Evolutionary conservation across 768 basidiomycete species (phyloP), one percentile per base, ranked within the genome.

Genomic region (Termitomyces bulborhizus): DNA sequence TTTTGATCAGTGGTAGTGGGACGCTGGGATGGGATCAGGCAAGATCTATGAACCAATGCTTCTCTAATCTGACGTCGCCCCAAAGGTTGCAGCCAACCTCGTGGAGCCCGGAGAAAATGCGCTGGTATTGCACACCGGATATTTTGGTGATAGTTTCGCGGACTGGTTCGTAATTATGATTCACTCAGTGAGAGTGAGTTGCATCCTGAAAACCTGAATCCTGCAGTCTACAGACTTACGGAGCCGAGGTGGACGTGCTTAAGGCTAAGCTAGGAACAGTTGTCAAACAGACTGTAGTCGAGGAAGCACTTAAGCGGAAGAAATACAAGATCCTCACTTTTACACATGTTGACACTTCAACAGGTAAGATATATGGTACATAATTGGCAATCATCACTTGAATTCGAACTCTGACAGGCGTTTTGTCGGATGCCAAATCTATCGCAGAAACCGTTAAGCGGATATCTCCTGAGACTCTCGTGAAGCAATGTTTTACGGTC

Each of bases 1-100:
- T 99, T 77, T 72, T 99, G 63, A 88, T 98, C 58, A 86, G 94
- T 27, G 97, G 97, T 1, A 90, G 87, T 53, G 97, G 97, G 15
- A 98, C 97, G 2, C 78, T 99, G 34, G 97, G 97, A 29, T 98
- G 95, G 94, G 95, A 98, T 69, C 89, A 92, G 81, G 90, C 80
- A 43, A 60, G 79, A 65, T 21, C 43, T 37, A 32, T 42, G 24
- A 29, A 21, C 46, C 11, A 26, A 27, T 52, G 4, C 55, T 36
- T 39, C 15, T 32, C 16, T 39, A 46, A 42, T 27, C 56, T 58
- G 51, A 31, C 44, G 18, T 43, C 42, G 45, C 40, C 11, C n/a
- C 56, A 32, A 59, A 91, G 86, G 92, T 94, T 40, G 86, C 92
- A 0, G 83, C 92, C 7, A 98, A 98, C 70, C 79, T 99, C 52